phyloP scores from a whole-genome alignment of 768 basidiomycete species.

The Amyloporia xantha region DNA sequence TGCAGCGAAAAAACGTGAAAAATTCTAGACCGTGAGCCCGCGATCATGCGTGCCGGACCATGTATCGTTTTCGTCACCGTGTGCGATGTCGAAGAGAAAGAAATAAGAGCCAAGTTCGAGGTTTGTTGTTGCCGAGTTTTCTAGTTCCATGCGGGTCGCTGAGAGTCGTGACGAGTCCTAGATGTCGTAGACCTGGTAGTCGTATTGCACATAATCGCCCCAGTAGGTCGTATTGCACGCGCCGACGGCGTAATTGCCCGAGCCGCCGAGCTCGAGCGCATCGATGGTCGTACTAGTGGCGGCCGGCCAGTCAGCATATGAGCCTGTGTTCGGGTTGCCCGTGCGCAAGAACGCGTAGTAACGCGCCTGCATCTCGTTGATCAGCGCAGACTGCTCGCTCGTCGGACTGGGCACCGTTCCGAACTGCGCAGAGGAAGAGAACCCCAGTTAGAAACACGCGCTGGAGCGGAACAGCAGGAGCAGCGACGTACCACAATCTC shows the following conservation, averaged over 20 bases:
- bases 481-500: conserved; percentile 55
- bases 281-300: conserved; percentile 47
- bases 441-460: no score
- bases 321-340: conserved; percentile 54
- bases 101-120: no score
- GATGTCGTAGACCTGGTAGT: conserved; percentile 57
- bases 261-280: conserved; percentile 55
- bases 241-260: conserved; percentile 43
- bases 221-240: conserved; percentile 64
- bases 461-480: conserved; percentile 1
- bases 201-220: conserved; percentile 57
- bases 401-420: conserved; percentile 55
- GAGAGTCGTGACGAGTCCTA: conserved; percentile 4
- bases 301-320: conserved; percentile 43
- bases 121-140: no score
- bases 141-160: not conserved
- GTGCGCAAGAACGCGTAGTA: conserved; percentile 60
- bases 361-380: conserved; percentile 50
- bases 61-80: not conserved
- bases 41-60: not conserved
- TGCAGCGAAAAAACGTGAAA: no score
- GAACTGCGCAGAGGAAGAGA: conserved; percentile 26
- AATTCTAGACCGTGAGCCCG: no score
- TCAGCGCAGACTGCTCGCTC: conserved; percentile 49
- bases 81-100: not conserved